Evolutionary conservation across 176 grass and related monocot species (phyloP), one percentile per base, ranked within the genome.

Genomic region (Eremochloa ophiuroides): DNA sequence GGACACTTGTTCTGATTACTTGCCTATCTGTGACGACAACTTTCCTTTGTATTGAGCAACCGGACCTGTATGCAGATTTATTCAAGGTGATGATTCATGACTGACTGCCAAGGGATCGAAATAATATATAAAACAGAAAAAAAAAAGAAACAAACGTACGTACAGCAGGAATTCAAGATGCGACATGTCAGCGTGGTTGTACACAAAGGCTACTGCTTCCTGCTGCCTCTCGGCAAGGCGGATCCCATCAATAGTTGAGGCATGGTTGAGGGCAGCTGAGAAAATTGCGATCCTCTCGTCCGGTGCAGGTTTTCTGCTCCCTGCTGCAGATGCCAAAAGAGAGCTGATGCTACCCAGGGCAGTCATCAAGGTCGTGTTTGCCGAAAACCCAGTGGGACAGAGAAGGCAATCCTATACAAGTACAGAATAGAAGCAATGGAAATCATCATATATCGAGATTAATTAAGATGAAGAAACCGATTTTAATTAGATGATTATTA

Each of bases 261-360:
- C 95, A 88, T 94, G 92, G 65, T 98, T 93, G 44, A 93, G 74
- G 18, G 86, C 83, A 79, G 94, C 95, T 62, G 95, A 98, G 70
- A 98, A 98, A 26, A 98, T 87, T 1, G 92, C 95, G 15, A 94
- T 82, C 38, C 73, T 89, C 71, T 89, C 85, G 23, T 83, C 73
- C 20, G 41, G 29, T 29, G 65, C 61, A 48, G 89, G 87, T 72
- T 85, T 94, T 23, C 47, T 78, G 43, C 77, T n/a, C n/a, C n/a
- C n/a, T n/a, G n/a, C 51, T 6, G 14, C 67, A 70, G 25, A 23
- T 61, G 89, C 80, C 76, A 88, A 73, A 47, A 94, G 80, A 55
- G 91, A 89, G 75, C 74, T 86, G 5, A 98, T 71, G 38, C 90
- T 94, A 78, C 88, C 95, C 55, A 98, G 64, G 10, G 90, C 90